A percentile compares a stretch with the other conserved stretches of the same genome.
These are phyloP conservation scores for Ormosia emarginata DNA, from an alignment of 306 rosid genomes.

Conservation along the genomic window DNA sequence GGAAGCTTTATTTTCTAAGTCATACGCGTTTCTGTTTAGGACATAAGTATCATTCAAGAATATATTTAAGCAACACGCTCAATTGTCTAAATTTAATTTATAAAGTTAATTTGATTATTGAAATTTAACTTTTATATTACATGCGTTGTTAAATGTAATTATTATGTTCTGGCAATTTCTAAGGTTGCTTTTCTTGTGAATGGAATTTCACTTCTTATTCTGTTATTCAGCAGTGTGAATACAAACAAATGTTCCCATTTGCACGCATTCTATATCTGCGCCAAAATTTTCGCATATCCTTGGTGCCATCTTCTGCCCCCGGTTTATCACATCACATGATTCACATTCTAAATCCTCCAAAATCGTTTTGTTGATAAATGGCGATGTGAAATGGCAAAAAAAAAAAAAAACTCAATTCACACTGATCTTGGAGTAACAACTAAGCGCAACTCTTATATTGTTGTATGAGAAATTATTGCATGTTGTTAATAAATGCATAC, in stretches of 20 bases:
- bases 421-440: not conserved
- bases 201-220: not conserved
- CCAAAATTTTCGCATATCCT: not conserved
- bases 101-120: not conserved
- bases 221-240: constrained; percentile 3
- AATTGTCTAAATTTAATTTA: not conserved
- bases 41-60: not conserved
- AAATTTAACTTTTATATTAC: not conserved
- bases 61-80: not conserved
- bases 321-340: constrained; percentile 9
- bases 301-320: not conserved
- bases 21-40: not conserved
- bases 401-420: not conserved
- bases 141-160: not conserved
- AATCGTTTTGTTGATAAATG: not conserved
- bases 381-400: not conserved
- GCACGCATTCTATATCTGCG: not conserved
- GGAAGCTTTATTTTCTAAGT: constrained; percentile 1
- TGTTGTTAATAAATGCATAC: no score
- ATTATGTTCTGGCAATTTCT: not conserved
- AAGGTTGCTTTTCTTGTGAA: not conserved
- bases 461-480: no score
- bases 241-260: constrained; percentile 15
- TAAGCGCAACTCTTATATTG: not conserved
- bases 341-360: constrained; percentile 12